Conservation (phyloP, 2,329 filamentous ascomycete species). For the Zymoseptoria passerinii region DNA sequence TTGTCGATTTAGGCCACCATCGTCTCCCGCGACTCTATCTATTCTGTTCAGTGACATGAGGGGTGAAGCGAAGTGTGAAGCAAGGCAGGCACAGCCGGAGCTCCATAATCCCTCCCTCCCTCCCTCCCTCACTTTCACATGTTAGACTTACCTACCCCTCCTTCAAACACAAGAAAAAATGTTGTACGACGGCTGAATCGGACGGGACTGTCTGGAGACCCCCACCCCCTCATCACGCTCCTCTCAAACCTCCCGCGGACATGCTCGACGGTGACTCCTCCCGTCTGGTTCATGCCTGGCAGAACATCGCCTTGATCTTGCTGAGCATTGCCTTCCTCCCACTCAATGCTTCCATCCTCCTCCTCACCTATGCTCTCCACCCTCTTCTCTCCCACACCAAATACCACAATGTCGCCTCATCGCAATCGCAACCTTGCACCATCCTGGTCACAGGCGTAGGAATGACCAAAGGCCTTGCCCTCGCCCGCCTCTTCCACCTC, state of each 20-base stretch:
- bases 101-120: background rate
- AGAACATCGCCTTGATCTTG: slow-evolving; percentile 42
- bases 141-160: background rate
- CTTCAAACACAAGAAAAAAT: background rate
- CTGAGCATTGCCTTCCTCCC: slow-evolving; percentile 42
- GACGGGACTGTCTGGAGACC: background rate
- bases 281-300: slow-evolving; percentile 35
- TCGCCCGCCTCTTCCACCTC: slow-evolving; percentile 56
- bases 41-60: too few species aligned
- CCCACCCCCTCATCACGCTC: background rate
- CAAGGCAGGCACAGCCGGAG: background rate
- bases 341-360: slow-evolving; percentile 40
- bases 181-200: too few species aligned
- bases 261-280: slow-evolving; percentile 32
- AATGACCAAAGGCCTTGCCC: slow-evolving; percentile 60
- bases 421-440: slow-evolving; percentile 31
- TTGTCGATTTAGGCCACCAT: too few species aligned
- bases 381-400: background rate
- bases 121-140: background rate
- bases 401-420: background rate
- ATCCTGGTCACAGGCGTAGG: slow-evolving; percentile 65
- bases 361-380: slow-evolving; percentile 26
- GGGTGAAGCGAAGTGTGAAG: too few species aligned
- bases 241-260: background rate
- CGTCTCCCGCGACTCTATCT: too few species aligned